A percentile compares a stretch with the other conserved stretches of the same genome.
Evolutionary conservation across 2,329 filamentous ascomycete genomes (phyloP).

Genomic region (Epichloe gansuensis): DNA sequence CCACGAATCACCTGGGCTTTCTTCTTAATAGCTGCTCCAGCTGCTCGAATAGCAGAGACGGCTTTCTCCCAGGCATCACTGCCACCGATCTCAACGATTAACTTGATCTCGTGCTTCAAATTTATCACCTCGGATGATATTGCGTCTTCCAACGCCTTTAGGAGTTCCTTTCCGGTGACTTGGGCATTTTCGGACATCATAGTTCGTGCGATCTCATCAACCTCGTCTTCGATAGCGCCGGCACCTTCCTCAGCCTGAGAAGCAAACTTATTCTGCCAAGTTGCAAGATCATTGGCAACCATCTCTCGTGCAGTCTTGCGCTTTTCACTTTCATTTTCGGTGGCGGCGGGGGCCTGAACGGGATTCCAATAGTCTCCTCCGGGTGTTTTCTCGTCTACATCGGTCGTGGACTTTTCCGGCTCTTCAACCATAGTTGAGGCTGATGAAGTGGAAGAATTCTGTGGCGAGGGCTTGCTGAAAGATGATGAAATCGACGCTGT

Average conservation of each 20-base stretch:
- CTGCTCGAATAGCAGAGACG: conserved; percentile 43
- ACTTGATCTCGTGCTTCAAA: conserved; percentile 57
- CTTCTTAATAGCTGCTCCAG: conserved; percentile 63
- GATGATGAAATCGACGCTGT: conserved; percentile 19
- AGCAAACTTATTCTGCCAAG: conserved; percentile 83
- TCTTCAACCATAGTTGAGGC: conserved; percentile 18
- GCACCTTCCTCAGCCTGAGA: conserved; percentile 74
- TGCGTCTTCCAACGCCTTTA: conserved; percentile 56
- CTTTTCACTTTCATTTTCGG: conserved; percentile 38
- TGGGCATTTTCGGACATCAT: conserved; percentile 54
- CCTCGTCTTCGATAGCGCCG: conserved; percentile 56
- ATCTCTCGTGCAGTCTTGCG: conserved; percentile 49
- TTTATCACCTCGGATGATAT: conserved; percentile 49
- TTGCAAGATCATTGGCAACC: conserved; percentile 65
- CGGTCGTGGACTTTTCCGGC: conserved; percentile 11
- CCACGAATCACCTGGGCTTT: conserved; percentile 64
- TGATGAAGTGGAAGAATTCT: conserved; percentile 17
- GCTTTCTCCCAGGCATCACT: conserved; percentile 31
- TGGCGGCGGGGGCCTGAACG: conserved; percentile 32
- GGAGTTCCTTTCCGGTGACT: conserved; percentile 51
- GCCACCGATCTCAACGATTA: conserved; percentile 39
- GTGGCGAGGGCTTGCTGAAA: conserved; percentile 23
- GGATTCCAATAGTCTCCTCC: conserved; percentile 17
- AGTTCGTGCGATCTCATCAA: conserved; percentile 43
- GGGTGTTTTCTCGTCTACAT: conserved; percentile 16